phyloP scores from a whole-genome alignment of 495 filamentous ascomycete genomes.

The Tuber calosporum region DNA sequence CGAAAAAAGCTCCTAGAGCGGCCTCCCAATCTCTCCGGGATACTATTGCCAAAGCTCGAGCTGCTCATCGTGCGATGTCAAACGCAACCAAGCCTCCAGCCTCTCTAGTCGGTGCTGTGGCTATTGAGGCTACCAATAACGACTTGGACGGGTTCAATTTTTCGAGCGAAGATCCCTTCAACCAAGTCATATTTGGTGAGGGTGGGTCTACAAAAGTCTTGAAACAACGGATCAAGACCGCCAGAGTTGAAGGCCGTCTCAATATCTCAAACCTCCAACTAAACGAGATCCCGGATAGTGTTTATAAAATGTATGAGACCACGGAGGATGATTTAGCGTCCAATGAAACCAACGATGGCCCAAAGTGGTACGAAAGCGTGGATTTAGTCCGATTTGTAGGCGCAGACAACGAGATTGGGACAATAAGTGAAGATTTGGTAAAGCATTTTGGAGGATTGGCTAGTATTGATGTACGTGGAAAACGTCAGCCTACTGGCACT shows the following conservation, averaged over 20 bases:
- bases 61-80: constrained; percentile 56
- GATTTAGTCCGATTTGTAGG: constrained; percentile 83
- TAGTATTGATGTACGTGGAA: constrained; percentile 70
- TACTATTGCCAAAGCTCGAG: constrained; percentile 89
- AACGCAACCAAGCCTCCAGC: constrained; percentile 46
- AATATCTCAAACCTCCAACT: constrained; percentile 85
- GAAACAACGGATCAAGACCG: constrained; percentile 65
- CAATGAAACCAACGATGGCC: constrained; percentile 47
- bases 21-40: constrained; percentile 75
- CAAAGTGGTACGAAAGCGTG: constrained; percentile 85
- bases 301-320: constrained; percentile 74
- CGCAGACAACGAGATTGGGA: constrained; percentile 82
- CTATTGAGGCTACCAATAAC: constrained; percentile 43
- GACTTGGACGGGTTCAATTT: constrained; percentile 52
- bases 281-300: constrained; percentile 69
- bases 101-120: constrained; percentile 34
- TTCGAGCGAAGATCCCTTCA: constrained; percentile 58
- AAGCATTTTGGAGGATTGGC: constrained; percentile 80
- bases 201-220: constrained; percentile 56
- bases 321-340: constrained; percentile 55
- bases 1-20: constrained; percentile 49
- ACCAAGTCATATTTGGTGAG: constrained; percentile 55
- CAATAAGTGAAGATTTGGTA: constrained; percentile 60
- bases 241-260: constrained; percentile 70
- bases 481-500: not conserved